A percentile compares a stretch with the other conserved stretches of the same genome.
Evolutionary conservation across 2,329 filamentous ascomycete genomes (phyloP).

Genomic region (Helminthosporium solani): DNA sequence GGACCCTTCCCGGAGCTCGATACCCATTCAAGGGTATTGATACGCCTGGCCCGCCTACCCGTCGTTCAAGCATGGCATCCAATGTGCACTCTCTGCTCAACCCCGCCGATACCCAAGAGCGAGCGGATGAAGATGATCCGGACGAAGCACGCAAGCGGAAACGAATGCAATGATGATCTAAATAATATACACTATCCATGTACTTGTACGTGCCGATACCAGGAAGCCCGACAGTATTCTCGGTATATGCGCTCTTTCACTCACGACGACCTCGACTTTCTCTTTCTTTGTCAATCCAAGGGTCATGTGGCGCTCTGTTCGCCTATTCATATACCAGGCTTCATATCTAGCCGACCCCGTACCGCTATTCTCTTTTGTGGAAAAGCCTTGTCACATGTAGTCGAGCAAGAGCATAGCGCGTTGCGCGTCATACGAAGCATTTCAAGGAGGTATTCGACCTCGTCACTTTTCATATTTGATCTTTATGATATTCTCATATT

Average conservation of each 20-base stretch:
- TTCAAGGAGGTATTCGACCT: background rate
- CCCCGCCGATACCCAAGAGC: constrained; percentile 66
- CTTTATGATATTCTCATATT: background rate
- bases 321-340: background rate
- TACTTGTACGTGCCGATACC: constrained; percentile 17
- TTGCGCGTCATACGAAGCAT: background rate
- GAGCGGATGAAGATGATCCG: constrained; percentile 63
- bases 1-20: constrained; percentile 55
- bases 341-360: background rate
- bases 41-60: constrained; percentile 61
- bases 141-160: constrained; percentile 65
- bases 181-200: constrained; percentile 9
- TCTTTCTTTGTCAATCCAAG: background rate
- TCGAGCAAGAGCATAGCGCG: background rate
- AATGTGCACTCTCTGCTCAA: constrained; percentile 68
- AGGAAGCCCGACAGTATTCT: background rate
- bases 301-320: background rate
- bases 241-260: background rate
- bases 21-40: constrained; percentile 53
- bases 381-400: background rate
- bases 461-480: background rate
- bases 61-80: constrained; percentile 70
- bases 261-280: background rate
- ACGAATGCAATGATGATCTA: constrained; percentile 32
- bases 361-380: background rate